Percentiles rank a stretch among this genome's conserved stretches.
Evolutionary conservation across 2,329 filamentous ascomycete genomes (phyloP).

Genomic region (Rachicladosporium sp.): DNA sequence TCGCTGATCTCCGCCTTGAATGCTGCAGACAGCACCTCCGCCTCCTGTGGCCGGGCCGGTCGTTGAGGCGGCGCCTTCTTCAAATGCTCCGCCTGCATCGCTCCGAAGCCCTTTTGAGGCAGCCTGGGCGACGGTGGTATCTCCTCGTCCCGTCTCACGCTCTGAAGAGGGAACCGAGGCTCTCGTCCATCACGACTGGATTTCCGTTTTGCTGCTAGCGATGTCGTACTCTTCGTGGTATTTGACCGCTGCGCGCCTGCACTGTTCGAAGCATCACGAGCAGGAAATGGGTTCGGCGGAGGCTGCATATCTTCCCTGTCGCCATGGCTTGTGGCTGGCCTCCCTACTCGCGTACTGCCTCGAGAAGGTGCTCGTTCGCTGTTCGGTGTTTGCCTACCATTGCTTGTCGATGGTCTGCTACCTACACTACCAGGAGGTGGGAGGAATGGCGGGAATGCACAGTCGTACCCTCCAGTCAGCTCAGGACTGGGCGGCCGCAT

Average conservation of each 20-base stretch:
- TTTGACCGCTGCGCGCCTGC: too few species aligned
- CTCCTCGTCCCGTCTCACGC: too few species aligned
- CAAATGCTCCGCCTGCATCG: constrained; percentile 2
- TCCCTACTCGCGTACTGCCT: constrained; percentile 12
- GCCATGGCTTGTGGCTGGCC: constrained; percentile 4
- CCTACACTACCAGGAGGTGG: constrained; percentile 14
- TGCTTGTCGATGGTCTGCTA: constrained; percentile 10
- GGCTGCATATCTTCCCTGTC: too few species aligned
- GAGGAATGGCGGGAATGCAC: constrained; percentile 42
- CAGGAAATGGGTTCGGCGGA: too few species aligned
- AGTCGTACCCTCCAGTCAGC: constrained; percentile 33
- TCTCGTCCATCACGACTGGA: too few species aligned
- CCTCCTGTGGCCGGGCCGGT: constrained; percentile 19
- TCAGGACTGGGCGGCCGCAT: constrained; percentile 29
- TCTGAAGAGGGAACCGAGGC: too few species aligned
- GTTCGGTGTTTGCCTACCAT: constrained; percentile 15
- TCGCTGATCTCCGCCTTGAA: constrained; percentile 17
- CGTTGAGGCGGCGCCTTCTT: constrained; percentile 17
- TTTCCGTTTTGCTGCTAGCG: too few species aligned
- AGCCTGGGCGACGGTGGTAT: too few species aligned
- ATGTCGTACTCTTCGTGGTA: too few species aligned
- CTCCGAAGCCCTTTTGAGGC: too few species aligned
- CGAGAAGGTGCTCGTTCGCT: constrained; percentile 17
- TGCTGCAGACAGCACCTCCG: constrained; percentile 13
- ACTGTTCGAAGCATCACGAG: too few species aligned